A percentile compares a stretch with the other conserved stretches of the same genome.
Evolutionary conservation across 2,329 filamentous ascomycete genomes (phyloP).

Genomic region (Tolypocladium album): DNA sequence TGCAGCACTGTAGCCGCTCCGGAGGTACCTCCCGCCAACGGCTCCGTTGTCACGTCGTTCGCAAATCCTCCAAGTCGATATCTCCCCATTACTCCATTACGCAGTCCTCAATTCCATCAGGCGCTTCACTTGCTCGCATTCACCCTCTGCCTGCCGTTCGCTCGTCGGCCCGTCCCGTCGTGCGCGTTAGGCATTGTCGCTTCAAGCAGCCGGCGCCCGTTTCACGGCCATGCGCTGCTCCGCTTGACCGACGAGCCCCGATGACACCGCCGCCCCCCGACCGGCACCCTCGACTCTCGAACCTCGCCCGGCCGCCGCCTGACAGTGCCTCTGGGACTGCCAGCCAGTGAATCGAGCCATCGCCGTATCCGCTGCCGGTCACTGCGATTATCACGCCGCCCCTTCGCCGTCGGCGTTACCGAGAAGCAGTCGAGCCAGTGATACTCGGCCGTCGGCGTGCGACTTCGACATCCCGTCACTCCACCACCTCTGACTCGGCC

Average conservation of each 20-base stretch:
- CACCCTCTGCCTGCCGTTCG: background rate
- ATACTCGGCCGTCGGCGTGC: background rate
- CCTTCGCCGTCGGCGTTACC: background rate
- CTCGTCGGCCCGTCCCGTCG: background rate
- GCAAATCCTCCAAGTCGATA: background rate
- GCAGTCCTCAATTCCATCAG: background rate
- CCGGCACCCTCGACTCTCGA: background rate
- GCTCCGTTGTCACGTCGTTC: background rate
- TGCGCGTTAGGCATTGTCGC: background rate
- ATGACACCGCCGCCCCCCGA: background rate
- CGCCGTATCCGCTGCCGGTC: background rate
- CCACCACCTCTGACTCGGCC: background rate
- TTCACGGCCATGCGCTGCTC: conserved; percentile 1
- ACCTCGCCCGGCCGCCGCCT: background rate
- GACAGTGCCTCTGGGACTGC: background rate
- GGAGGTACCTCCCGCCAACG: background rate
- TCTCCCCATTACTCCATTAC: background rate
- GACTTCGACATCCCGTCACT: background rate
- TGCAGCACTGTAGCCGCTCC: background rate
- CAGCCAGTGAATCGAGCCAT: background rate
- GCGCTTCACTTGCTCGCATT: background rate
- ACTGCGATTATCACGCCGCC: background rate
- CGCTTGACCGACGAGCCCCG: conserved; percentile 1
- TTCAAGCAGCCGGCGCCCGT: background rate
- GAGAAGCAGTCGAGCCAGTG: background rate